These are phyloP conservation scores for Thalassiosira delicatula DNA, from an alignment of 352 stramenopile species.

Conservation along the genomic window DNA sequence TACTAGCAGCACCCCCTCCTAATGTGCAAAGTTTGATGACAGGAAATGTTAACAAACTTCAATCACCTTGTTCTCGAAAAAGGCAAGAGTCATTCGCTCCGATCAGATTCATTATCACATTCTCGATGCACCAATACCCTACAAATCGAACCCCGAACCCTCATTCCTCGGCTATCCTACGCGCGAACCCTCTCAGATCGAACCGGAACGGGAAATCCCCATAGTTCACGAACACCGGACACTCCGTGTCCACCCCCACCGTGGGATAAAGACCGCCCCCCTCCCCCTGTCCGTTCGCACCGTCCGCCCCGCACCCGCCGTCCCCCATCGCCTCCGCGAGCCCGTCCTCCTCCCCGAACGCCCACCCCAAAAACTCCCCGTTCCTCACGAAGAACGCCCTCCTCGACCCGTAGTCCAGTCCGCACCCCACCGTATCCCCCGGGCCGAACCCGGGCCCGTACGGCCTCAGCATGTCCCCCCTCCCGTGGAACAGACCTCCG, in stretches of 20 bases:
- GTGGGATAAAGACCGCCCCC: constrained; percentile 76
- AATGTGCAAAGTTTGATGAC: too few relatives aligned
- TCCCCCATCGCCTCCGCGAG: too few relatives aligned
- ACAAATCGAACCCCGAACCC: too few relatives aligned
- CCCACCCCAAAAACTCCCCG: constrained; percentile 80
- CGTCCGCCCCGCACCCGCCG: neutral
- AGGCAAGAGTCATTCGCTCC: too few relatives aligned
- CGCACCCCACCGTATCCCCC: constrained; percentile 85
- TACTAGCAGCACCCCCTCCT: too few relatives aligned
- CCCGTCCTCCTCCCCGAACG: constrained; percentile 62
- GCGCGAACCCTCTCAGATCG: constrained; percentile 66
- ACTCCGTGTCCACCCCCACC: constrained; percentile 80
- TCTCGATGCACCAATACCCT: too few relatives aligned
- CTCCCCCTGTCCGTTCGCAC: constrained; percentile 52
- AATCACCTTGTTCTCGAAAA: too few relatives aligned
- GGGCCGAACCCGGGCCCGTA: constrained; percentile 80
- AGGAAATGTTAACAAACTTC: too few relatives aligned
- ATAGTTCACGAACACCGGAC: constrained; percentile 78
- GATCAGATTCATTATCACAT: too few relatives aligned
- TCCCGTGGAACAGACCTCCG: constrained; percentile 82
- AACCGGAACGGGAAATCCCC: constrained; percentile 77
- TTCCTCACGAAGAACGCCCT: constrained; percentile 84
- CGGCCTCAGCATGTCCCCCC: constrained; percentile 70
- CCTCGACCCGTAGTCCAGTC: constrained; percentile 75
- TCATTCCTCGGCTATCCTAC: too few relatives aligned